A percentile compares a stretch with the other conserved stretches of the same genome.
phyloP scores from a whole-genome alignment of 2,329 filamentous ascomycete genomes.

The Gyromitra esculenta region DNA sequence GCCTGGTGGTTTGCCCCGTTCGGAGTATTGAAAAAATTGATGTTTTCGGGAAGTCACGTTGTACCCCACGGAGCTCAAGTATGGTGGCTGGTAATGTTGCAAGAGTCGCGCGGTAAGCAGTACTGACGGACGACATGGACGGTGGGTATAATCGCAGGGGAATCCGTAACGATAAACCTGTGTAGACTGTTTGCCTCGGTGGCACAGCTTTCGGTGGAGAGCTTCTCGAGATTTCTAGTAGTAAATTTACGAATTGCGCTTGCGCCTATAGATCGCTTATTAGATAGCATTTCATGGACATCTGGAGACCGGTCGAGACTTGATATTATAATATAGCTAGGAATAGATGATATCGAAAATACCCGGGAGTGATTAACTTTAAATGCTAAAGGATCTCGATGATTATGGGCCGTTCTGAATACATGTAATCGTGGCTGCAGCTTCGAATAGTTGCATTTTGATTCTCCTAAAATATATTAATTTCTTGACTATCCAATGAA shows the following conservation, averaged over 20 bases:
- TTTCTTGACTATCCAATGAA: too few relatives aligned
- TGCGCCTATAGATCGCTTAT: slow-evolving; percentile 10
- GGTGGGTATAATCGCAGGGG: neutral
- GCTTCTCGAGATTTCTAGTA: neutral
- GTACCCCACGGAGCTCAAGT: neutral
- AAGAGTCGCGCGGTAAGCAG: slow-evolving; percentile 7
- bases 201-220: slow-evolving; percentile 1
- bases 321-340: neutral
- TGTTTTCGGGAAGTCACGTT: neutral
- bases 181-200: neutral
- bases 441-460: too few relatives aligned
- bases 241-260: neutral
- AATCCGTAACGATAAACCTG: neutral
- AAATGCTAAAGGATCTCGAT: neutral
- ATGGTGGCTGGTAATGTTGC: slow-evolving; percentile 5
- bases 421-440: too few relatives aligned
- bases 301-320: neutral
- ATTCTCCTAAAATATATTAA: too few relatives aligned
- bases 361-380: neutral
- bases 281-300: too few relatives aligned
- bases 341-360: neutral
- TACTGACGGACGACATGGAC: neutral
- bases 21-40: too few relatives aligned
- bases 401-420: neutral
- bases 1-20: too few relatives aligned